Evolutionary conservation across 2,329 filamentous ascomycete genomes (phyloP).

Genomic region (Fusarium abutilonis): DNA sequence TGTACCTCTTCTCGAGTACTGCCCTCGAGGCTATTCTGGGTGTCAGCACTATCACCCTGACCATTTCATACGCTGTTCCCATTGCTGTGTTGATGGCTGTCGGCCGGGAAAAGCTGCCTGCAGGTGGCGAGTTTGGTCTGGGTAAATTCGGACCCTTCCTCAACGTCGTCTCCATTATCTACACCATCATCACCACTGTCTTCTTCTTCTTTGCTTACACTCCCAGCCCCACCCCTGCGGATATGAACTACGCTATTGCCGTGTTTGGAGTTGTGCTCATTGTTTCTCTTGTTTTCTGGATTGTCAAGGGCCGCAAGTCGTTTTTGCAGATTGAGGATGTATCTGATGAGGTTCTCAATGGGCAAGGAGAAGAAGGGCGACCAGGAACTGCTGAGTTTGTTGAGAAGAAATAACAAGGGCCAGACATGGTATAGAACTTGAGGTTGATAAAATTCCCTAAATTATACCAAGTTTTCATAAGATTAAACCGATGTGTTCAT

Average conservation of each 20-base stretch:
- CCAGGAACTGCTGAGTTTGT: background rate
- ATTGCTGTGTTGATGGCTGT: conserved; percentile 58
- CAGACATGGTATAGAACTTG: background rate
- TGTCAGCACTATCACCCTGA: conserved; percentile 66
- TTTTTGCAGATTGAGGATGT: conserved; percentile 47
- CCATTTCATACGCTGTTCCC: conserved; percentile 61
- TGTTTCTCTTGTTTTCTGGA: conserved; percentile 60
- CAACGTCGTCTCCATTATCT: conserved; percentile 60
- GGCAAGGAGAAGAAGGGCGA: background rate
- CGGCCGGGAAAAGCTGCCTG: conserved; percentile 62
- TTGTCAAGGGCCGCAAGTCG: conserved; percentile 55
- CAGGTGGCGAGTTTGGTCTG: conserved; percentile 54
- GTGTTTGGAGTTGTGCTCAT: conserved; percentile 65
- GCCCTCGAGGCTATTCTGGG: conserved; percentile 63
- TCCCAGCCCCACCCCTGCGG: conserved; percentile 55
- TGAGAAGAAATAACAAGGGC: conserved; percentile 8
- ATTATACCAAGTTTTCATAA: too few relatives aligned
- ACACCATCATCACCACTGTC: conserved; percentile 61
- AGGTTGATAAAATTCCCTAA: too few relatives aligned
- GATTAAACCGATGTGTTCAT: too few relatives aligned
- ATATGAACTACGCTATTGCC: conserved; percentile 67
- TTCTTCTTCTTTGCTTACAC: conserved; percentile 64
- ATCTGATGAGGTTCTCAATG: conserved; percentile 22
- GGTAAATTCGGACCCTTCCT: conserved; percentile 55
- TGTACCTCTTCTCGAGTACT: conserved; percentile 64